Evolutionary conservation across 169 alveolate genomes (phyloP), one percentile per base, ranked within the genome.

Genomic region (Cryptosporidium viatorum): DNA sequence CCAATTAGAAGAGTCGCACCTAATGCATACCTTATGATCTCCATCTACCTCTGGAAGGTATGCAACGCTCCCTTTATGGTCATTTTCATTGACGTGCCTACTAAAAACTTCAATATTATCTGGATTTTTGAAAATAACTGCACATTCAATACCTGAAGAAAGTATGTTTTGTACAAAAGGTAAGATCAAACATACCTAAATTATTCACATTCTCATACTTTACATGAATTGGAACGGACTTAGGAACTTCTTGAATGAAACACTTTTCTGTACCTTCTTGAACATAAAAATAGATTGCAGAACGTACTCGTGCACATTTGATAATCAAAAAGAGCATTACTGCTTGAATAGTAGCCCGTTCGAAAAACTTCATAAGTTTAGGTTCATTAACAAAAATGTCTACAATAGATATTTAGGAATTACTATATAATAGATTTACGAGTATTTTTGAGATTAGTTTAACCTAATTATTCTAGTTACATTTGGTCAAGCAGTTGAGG

Each of bases 1-100:
- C 94, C 94, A 92, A 85, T 92, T 92, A 23, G 92, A 85, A 48
- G 92, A 84, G 7, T 86, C 91, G 62, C 94, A 92, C 23, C 92
- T 84, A 33, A 92, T 84, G 70, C 94, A 92, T 21, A 92, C 85
- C 45, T 85, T 86, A 52, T 87, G 89, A 69, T 92, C 91, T 14
- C 94, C 94, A 10, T 80, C 52, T 35, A 85, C 31, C 18, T 62
- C 62, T 29, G 94, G 73, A 84, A 92, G 67, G 71, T 92, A 85
- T 33, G 93, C 85, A 14, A 85, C 91, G 52, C 73, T 92, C 41
- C 94, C 94, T 50, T 70, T 58, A 3, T 70, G 71, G 9, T 85
- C 92, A 21, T 86, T 70, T 33, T 86, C 86, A 23, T 70, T 71
- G 12, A 92, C 94, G 23, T 84, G 91, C 31, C 68, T 71, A 70